These are phyloP conservation scores for Phylloporus arenicola DNA, from an alignment of 768 basidiomycete genomes.

Conservation along the genomic window DNA sequence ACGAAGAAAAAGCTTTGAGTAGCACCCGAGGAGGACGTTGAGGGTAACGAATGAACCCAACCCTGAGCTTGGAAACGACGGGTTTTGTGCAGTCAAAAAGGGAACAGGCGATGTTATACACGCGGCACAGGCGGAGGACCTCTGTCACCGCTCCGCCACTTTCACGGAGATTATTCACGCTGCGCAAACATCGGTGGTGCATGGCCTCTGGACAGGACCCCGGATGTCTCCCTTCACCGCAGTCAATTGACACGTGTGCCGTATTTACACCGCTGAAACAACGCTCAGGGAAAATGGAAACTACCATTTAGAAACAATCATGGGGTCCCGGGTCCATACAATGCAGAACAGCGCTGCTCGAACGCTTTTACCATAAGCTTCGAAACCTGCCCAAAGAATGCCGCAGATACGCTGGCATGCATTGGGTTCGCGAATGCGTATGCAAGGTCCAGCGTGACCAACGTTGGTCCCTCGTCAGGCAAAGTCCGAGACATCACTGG, in stretches of 20 bases:
- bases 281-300: neutral
- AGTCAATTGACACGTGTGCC: neutral
- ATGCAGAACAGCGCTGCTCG: slow-evolving; percentile 69
- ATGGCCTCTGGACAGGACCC: neutral
- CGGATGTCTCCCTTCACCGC: neutral
- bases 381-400: slow-evolving; percentile 84
- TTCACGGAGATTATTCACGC: neutral
- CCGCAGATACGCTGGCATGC: slow-evolving; percentile 74
- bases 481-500: neutral
- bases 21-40: slow-evolving; percentile 15
- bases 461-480: slow-evolving; percentile 46
- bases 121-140: no score
- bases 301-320: neutral
- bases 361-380: slow-evolving; percentile 90
- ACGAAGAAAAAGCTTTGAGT: slow-evolving; percentile 1
- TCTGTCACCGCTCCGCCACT: slow-evolving; percentile 22
- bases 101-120: slow-evolving; percentile 34
- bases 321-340: slow-evolving; percentile 52
- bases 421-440: slow-evolving; percentile 87
- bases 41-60: slow-evolving; percentile 14
- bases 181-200: neutral
- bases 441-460: slow-evolving; percentile 77
- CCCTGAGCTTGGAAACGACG: slow-evolving; percentile 8
- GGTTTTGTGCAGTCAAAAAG: slow-evolving; percentile 25
- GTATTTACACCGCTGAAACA: neutral